phyloP scores from a whole-genome alignment of 2,329 filamentous ascomycete genomes.

The Phoma sp. region DNA sequence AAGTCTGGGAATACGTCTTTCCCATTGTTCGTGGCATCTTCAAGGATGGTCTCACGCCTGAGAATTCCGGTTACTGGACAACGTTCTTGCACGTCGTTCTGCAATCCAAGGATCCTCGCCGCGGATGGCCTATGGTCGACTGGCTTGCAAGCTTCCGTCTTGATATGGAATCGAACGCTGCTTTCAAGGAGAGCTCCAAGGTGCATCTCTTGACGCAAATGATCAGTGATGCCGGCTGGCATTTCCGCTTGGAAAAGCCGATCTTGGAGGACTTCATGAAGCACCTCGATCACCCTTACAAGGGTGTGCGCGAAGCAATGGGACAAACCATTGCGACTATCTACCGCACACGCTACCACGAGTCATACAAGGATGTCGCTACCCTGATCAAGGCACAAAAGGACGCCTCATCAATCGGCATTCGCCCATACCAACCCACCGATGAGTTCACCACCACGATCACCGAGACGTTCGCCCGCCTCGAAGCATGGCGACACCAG shows the following conservation, averaged over 20 bases:
- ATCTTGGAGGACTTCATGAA: conserved; percentile 87
- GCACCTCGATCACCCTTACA: conserved; percentile 97
- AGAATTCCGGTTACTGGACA: conserved; percentile 94
- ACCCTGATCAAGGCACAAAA: conserved; percentile 81
- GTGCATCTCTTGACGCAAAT: conserved; percentile 89
- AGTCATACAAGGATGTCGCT: conserved; percentile 84
- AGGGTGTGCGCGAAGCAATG: conserved; percentile 94
- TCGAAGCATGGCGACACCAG: conserved; percentile 88
- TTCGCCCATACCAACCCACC: conserved; percentile 80
- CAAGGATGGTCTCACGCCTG: conserved; percentile 89
- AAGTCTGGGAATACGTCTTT: conserved; percentile 88
- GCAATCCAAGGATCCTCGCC: conserved; percentile 87
- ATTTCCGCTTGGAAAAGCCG: conserved; percentile 88
- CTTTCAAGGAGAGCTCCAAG: conserved; percentile 98
- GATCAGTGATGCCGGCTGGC: conserved; percentile 90
- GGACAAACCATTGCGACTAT: conserved; percentile 87
- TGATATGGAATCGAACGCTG: conserved; percentile 93
- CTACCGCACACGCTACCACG: conserved; percentile 90
- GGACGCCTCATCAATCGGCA: conserved; percentile 79
- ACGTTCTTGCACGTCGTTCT: conserved; percentile 90
- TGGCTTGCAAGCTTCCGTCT: conserved; percentile 84
- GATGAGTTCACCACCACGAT: conserved; percentile 78
- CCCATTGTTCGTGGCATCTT: conserved; percentile 87
- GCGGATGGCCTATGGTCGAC: conserved; percentile 84
- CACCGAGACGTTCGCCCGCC: conserved; percentile 74